Evolutionary conservation across 345 rosid species (phyloP).

Genomic region (Theobroma cacao): DNA sequence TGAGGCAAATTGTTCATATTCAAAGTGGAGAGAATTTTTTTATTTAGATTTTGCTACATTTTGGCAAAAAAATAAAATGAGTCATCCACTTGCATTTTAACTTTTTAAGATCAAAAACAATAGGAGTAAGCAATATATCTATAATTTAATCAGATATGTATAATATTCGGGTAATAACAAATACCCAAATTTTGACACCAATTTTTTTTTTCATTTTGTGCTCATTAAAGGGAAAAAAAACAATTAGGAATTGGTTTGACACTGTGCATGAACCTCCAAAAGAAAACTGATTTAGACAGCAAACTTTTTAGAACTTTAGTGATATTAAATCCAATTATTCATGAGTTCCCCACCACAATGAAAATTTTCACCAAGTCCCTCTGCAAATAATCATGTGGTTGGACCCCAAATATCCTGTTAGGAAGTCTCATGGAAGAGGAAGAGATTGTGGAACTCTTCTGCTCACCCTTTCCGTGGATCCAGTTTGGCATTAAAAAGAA

Average conservation of each 20-base stretch:
- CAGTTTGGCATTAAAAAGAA: not conserved
- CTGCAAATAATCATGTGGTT: not conserved
- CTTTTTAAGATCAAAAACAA: no score
- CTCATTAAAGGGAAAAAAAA: no score
- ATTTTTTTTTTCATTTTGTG: no score
- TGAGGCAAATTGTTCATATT: not conserved
- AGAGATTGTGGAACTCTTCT: not conserved
- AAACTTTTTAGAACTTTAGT: not conserved
- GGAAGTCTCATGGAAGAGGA: not conserved
- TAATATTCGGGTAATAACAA: no score
- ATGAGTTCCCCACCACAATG: not conserved
- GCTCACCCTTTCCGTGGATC: not conserved
- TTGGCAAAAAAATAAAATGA: not conserved
- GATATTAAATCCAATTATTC: not conserved
- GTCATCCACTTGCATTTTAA: no score
- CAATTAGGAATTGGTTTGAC: no score
- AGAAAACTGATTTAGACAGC: not conserved
- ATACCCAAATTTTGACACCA: no score
- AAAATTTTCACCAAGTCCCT: not conserved
- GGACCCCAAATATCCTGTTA: not conserved
- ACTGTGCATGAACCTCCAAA: no score
- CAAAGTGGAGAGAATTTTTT: not conserved
- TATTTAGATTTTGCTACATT: not conserved
- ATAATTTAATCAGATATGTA: no score
- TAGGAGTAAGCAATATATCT: no score